Evolutionary conservation across 2,329 filamentous ascomycete species (phyloP).

Genomic region (Chaetomiaceae sp.): DNA sequence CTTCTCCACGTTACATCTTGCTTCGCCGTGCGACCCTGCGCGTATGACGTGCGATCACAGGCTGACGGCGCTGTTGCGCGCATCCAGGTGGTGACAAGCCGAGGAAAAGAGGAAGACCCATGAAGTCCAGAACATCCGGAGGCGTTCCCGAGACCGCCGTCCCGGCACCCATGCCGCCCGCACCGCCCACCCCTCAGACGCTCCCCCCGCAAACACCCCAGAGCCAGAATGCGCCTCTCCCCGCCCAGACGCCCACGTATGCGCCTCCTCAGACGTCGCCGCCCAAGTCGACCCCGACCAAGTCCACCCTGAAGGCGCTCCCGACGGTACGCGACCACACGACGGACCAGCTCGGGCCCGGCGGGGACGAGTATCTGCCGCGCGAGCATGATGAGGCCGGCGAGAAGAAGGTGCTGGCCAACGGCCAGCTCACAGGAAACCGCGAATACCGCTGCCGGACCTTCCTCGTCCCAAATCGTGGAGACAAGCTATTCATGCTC

Average conservation of each 20-base stretch:
- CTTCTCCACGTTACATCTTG: conserved; percentile 32
- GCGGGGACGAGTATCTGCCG: conserved; percentile 90
- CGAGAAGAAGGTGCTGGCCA: conserved; percentile 85
- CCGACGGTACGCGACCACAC: conserved; percentile 96
- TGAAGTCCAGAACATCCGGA: conserved; percentile 54
- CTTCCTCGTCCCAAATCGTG: conserved; percentile 85
- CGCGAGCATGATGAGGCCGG: conserved; percentile 89
- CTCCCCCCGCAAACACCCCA: conserved; percentile 43
- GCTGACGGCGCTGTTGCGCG: conserved; percentile 31
- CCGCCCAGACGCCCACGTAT: conserved; percentile 41
- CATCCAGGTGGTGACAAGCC: conserved; percentile 44
- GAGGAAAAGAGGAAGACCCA: conserved; percentile 58
- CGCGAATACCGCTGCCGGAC: conserved; percentile 91
- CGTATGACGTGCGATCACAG: conserved; percentile 26
- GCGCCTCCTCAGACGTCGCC: conserved; percentile 49
- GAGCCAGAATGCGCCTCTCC: conserved; percentile 45
- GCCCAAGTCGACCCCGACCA: conserved; percentile 75
- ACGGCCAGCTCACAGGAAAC: conserved; percentile 74
- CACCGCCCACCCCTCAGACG: conserved; percentile 31
- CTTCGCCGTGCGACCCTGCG: conserved; percentile 31
- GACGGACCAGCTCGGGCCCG: conserved; percentile 84
- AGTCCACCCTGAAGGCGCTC: conserved; percentile 84
- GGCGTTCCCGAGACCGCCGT: conserved; percentile 54
- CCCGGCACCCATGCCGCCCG: conserved; percentile 45
- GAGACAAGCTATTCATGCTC: conserved; percentile 96